phyloP scores from a whole-genome alignment of 805 yeast genomes.

The Debaryomyces prosopidis region DNA sequence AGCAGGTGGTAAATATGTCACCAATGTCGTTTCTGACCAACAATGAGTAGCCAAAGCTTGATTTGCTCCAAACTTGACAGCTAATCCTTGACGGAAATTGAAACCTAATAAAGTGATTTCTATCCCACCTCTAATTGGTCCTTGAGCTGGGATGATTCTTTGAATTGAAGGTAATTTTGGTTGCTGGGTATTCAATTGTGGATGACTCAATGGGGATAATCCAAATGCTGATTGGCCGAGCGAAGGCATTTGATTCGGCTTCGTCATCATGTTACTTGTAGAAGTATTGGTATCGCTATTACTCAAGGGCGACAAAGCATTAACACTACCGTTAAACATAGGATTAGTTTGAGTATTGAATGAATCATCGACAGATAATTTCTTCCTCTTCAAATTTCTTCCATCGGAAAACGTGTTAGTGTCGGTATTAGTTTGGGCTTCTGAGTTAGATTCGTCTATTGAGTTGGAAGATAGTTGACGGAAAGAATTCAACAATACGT shows the following conservation, averaged over 20 bases:
- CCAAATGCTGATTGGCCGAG: constrained; percentile 1
- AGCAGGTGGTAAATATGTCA: constrained; percentile 92
- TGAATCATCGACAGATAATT: constrained; percentile 48
- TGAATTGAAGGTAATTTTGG: constrained; percentile 60
- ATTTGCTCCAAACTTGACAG: constrained; percentile 84
- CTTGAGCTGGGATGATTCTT: constrained; percentile 91
- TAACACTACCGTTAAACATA: constrained; percentile 39
- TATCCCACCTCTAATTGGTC: constrained; percentile 94
- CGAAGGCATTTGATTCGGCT: constrained; percentile 3
- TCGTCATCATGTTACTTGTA: constrained; percentile 13
- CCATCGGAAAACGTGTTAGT: constrained; percentile 21
- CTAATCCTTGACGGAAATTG: constrained; percentile 79
- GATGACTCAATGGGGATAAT: constrained; percentile 11
- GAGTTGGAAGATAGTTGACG: constrained; percentile 63
- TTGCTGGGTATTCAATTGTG: constrained; percentile 8
- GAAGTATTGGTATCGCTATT: constrained; percentile 45
- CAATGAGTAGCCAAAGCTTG: constrained; percentile 84
- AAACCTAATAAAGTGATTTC: constrained; percentile 90
- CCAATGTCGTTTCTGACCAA: constrained; percentile 94
- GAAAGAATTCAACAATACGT: constrained; percentile 4
- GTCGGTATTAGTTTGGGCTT: constrained; percentile 44
- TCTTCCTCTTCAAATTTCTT: constrained; percentile 50
- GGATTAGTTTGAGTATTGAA: constrained; percentile 34
- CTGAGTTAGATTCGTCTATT: constrained; percentile 60
- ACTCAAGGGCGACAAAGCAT: constrained; percentile 46